Percentiles rank a stretch among this genome's conserved stretches.
Evolutionary conservation across 75 land plant species (phyloP).

Genomic region (Selaginella tamariscina): DNA sequence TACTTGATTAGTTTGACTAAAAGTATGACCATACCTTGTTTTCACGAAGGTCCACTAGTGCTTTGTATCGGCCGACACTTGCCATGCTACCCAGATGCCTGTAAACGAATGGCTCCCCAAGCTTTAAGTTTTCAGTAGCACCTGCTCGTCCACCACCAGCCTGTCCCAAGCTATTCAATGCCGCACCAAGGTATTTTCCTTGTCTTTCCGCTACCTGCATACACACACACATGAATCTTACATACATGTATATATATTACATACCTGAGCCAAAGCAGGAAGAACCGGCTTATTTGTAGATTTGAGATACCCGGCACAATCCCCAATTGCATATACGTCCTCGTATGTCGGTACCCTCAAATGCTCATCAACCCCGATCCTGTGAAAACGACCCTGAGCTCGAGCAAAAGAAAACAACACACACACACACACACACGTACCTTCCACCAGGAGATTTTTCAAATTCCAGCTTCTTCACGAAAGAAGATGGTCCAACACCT

Average conservation of each 20-base stretch:
- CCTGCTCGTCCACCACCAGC: conserved; percentile 52
- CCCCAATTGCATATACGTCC: conserved; percentile 85
- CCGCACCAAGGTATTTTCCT: conserved; percentile 60
- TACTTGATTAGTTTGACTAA: no score
- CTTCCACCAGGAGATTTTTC: conserved; percentile 85
- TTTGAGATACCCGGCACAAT: conserved; percentile 84
- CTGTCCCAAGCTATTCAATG: conserved; percentile 43
- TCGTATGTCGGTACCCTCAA: conserved; percentile 53
- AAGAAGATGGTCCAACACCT: conserved; percentile 87
- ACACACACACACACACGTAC: conserved; percentile 24
- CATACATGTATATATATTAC: background rate
- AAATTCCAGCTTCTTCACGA: conserved; percentile 42
- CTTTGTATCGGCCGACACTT: conserved; percentile 76
- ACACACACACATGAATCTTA: conserved; percentile 1
- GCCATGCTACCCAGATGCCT: conserved; percentile 97
- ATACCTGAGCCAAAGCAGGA: conserved; percentile 87
- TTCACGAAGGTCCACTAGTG: conserved; percentile 79
- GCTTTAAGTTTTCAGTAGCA: conserved; percentile 19
- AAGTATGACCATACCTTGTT: conserved; percentile 42
- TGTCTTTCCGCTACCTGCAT: conserved; percentile 87
- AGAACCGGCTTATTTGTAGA: conserved; percentile 54
- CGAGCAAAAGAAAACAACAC: background rate
- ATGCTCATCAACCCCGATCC: conserved; percentile 88
- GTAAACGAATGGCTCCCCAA: conserved; percentile 75
- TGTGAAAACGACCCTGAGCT: conserved; percentile 16